Conservation (phyloP, 495 filamentous ascomycete species). For the Choiromyces venosus region DNA sequence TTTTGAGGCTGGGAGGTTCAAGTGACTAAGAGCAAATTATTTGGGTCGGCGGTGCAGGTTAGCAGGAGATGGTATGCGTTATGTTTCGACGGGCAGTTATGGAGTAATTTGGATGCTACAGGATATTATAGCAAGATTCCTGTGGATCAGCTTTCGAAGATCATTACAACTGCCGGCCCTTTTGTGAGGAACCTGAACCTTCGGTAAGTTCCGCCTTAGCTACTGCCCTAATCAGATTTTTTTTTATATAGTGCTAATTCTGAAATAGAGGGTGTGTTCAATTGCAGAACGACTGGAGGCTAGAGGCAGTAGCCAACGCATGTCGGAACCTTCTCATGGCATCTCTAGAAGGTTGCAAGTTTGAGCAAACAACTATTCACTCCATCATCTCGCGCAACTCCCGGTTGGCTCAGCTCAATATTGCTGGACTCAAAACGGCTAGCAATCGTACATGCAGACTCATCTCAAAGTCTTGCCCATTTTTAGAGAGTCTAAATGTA, state of each 20-base stretch:
- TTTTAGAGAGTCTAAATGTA: slow-evolving; percentile 74
- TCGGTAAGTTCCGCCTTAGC: slow-evolving; percentile 19
- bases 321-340: slow-evolving; percentile 84
- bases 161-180: slow-evolving; percentile 76
- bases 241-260: slow-evolving; percentile 5
- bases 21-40: slow-evolving; percentile 1
- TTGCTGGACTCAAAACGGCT: slow-evolving; percentile 71
- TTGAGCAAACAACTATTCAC: slow-evolving; percentile 67
- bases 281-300: slow-evolving; percentile 70
- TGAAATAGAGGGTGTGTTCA: slow-evolving; percentile 59
- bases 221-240: neutral
- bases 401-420: slow-evolving; percentile 71
- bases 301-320: slow-evolving; percentile 66
- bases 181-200: slow-evolving; percentile 88
- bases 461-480: slow-evolving; percentile 74
- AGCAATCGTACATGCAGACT: slow-evolving; percentile 83
- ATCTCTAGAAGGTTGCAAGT: slow-evolving; percentile 79
- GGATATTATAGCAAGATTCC: slow-evolving; percentile 84
- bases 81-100: slow-evolving; percentile 94
- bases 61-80: slow-evolving; percentile 73
- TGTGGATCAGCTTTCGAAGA: slow-evolving; percentile 71
- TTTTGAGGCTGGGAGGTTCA: neutral
- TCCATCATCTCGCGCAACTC: slow-evolving; percentile 72
- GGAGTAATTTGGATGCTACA: slow-evolving; percentile 75
- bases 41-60: slow-evolving; percentile 45